Percentiles rank a stretch among this genome's conserved stretches.
Conservation (phyloP, 148 eudicot genomes). For the Cornus suecica region DNA sequence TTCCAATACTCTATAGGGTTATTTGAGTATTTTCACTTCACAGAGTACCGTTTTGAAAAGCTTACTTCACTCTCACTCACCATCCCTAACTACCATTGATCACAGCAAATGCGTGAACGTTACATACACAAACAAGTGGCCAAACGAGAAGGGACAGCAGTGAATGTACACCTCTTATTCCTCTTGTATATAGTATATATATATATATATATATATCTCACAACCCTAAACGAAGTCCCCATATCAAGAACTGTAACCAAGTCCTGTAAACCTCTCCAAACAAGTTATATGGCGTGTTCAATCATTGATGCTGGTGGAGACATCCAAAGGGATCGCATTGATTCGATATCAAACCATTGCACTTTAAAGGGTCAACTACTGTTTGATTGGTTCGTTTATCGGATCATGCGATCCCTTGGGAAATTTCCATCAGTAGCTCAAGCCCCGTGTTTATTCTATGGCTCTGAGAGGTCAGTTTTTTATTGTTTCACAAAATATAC, state of each 20-base stretch:
- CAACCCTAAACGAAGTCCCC: neutral
- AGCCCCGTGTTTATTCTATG: neutral
- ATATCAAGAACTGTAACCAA: neutral
- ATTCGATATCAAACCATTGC: slow-evolving; percentile 4
- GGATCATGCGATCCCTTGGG: slow-evolving; percentile 29
- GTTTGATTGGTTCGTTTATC: neutral
- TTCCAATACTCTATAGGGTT: neutral
- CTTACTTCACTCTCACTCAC: too few relatives aligned
- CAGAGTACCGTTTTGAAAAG: too few relatives aligned
- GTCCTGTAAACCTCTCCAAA: neutral
- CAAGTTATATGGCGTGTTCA: neutral
- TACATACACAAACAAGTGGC: neutral
- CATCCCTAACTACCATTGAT: neutral
- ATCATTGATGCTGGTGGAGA: slow-evolving; percentile 21
- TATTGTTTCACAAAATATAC: too few relatives aligned
- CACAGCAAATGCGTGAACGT: slow-evolving; percentile 6
- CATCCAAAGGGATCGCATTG: slow-evolving; percentile 34
- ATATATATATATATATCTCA: too few relatives aligned
- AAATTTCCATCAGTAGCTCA: slow-evolving; percentile 15
- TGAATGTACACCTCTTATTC: neutral
- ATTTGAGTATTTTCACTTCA: slow-evolving; percentile 4
- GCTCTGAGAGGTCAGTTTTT: too few relatives aligned
- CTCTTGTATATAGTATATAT: too few relatives aligned
- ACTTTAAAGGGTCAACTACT: neutral
- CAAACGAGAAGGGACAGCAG: neutral